A percentile compares a stretch with the other conserved stretches of the same genome.
phyloP scores from a whole-genome alignment of 495 filamentous ascomycete genomes.

The Penicillium alfredii region DNA sequence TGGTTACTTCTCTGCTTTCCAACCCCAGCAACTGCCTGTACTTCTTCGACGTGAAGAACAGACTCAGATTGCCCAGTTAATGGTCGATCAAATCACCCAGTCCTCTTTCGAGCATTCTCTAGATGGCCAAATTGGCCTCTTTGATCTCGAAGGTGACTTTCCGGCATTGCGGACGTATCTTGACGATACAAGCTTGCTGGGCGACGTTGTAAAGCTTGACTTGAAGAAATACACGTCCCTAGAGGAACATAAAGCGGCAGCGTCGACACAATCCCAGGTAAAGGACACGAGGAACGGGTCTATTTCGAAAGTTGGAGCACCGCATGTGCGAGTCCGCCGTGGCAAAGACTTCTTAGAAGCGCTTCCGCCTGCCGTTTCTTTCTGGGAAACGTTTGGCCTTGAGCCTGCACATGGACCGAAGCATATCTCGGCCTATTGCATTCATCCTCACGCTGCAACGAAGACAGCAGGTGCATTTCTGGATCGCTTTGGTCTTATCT shows the following conservation, averaged over 20 bases:
- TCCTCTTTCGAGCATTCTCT: conserved; percentile 40
- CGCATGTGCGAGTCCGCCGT: conserved; percentile 72
- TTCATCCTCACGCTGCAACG: conserved; percentile 60
- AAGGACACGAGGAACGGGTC: conserved; percentile 25
- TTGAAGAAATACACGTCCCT: conserved; percentile 34
- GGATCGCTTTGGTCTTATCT: conserved; percentile 62
- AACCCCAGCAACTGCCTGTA: conserved; percentile 28
- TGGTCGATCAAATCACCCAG: conserved; percentile 45
- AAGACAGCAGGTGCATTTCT: conserved; percentile 64
- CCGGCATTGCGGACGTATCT: conserved; percentile 21
- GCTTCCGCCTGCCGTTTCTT: conserved; percentile 69
- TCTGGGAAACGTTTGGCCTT: conserved; percentile 89
- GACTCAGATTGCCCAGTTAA: conserved; percentile 41
- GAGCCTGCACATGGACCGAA: conserved; percentile 73
- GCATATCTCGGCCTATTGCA: conserved; percentile 70
- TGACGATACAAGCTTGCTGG: conserved; percentile 26
- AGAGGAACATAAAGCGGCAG: conserved; percentile 25
- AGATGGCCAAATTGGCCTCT: conserved; percentile 25
- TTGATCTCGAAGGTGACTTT: conserved; percentile 25
- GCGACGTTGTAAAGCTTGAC: conserved; percentile 31
- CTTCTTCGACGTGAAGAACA: conserved; percentile 35
- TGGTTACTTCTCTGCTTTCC: conserved; percentile 38
- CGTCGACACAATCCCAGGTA: conserved; percentile 15
- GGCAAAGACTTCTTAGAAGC: conserved; percentile 69
- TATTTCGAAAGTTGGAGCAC: conserved; percentile 43